Conservation (phyloP, 345 rosid species). For the Eucalyptus paniculata region DNA sequence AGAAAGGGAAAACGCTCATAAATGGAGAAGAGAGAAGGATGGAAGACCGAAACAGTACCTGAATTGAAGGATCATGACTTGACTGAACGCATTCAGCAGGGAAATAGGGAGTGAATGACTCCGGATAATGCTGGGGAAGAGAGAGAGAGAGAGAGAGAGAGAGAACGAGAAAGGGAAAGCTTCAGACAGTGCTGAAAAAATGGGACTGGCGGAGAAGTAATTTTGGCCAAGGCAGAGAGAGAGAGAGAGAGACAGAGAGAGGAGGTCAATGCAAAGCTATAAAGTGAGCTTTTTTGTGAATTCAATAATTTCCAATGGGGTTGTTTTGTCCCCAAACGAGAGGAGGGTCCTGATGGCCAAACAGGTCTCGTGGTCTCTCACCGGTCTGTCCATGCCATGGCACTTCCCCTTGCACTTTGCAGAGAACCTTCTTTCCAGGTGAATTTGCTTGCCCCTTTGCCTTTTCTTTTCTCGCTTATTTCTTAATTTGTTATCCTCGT, state of each 20-base stretch:
- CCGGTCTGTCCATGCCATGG: not conserved
- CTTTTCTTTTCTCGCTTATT: not conserved
- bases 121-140: not conserved
- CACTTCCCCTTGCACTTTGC: not conserved
- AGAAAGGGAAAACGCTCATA: not conserved
- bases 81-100: not conserved
- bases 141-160: not conserved
- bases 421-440: not conserved
- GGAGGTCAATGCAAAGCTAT: constrained; percentile 19
- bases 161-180: not conserved
- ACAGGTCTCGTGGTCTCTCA: not conserved
- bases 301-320: not conserved
- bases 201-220: not conserved
- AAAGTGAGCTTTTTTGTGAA: not conserved
- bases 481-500: not conserved
- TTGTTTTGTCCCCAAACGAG: not conserved
- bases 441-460: not conserved
- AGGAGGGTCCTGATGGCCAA: not conserved
- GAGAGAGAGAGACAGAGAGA: not conserved
- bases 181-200: not conserved
- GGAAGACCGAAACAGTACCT: constrained; percentile 5
- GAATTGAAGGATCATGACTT: constrained; percentile 8
- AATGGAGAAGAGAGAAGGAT: not conserved
- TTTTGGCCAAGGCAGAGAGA: not conserved
- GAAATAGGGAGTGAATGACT: not conserved